Evolutionary conservation across 2,329 filamentous ascomycete genomes (phyloP), one percentile per base, ranked within the genome.

Genomic region (Alternaria sp.): DNA sequence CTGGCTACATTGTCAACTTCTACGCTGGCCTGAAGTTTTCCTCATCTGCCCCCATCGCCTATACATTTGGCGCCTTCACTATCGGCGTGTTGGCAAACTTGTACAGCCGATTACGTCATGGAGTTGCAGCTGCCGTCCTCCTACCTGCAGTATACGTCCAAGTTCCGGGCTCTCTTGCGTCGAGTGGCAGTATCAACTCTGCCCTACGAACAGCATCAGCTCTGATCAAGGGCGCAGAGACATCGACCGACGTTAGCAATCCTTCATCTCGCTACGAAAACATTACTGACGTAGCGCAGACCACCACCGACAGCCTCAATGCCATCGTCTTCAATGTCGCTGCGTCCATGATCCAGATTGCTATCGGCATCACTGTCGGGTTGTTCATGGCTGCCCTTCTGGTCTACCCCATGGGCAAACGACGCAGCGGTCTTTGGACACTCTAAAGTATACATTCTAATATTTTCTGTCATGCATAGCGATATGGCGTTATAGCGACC

Each of bases 11-110:
- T 10, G 90, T 93, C 71, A 95, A 91, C 79, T 92, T 88, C 80
- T 94, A 91, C 79, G 88, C 87, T n/a, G 87, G 87, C 55, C 83
- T 85, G 53, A 87, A 86, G 62, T 92, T 94, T 73, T 81, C 85
- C 8, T 87, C 85, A 28, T 93, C 91, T 69, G 87, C 88, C 0
- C 91, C 93, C 63, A 88, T 96, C 23, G 88, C 90, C 40, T 93
- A 91, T 77, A 92, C 91, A 43, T 85, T 95, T 7, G 91, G 91
- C 40, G 91, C 93, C 0, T 86, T 96, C 58, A 86, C 88, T 1
- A 87, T 96, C 13, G 92, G 93, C 9, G 86, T 93, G 25, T 81
- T 93, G 56, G 92, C 91, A 2, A 96, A 96, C 70, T 74, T 93
- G 4, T 95, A 95, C 81, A 90, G 89, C 23, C 86, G 92, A 5